Evolutionary conservation across 768 basidiomycete species (phyloP).

Genomic region (Steccherinum ochraceum): DNA sequence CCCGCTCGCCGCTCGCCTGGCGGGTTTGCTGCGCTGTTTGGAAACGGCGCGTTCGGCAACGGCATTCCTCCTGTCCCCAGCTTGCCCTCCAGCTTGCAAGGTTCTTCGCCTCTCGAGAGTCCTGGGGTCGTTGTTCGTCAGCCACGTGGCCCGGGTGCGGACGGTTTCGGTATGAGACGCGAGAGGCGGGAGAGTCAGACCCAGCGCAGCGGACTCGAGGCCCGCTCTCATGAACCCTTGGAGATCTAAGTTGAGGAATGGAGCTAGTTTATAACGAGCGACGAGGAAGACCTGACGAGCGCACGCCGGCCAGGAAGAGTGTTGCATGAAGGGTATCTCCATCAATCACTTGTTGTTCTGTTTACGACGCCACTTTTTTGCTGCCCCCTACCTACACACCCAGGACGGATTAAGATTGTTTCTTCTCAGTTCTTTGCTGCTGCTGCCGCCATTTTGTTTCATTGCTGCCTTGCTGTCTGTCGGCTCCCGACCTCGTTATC

Average conservation of each 20-base stretch:
- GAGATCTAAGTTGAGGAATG: conserved; percentile 57
- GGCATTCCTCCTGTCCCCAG: conserved; percentile 74
- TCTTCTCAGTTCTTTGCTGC: not conserved
- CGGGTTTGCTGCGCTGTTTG: conserved; percentile 67
- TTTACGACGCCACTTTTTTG: not conserved
- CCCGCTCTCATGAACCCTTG: conserved; percentile 80
- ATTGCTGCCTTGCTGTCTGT: not conserved
- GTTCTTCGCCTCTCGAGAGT: conserved; percentile 30
- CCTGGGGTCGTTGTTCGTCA: conserved; percentile 66
- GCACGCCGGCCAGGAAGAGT: not conserved
- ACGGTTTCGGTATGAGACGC: conserved; percentile 64
- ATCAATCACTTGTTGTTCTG: not conserved
- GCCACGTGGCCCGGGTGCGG: conserved; percentile 74
- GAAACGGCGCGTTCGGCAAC: conserved; percentile 34
- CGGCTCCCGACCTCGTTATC: too few relatives aligned
- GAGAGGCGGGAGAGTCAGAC: conserved; percentile 46
- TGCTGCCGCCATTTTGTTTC: not conserved
- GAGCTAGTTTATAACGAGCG: not conserved
- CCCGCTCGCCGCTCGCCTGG: conserved; percentile 72
- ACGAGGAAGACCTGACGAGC: not conserved
- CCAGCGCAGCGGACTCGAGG: conserved; percentile 66
- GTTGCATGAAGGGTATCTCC: not conserved
- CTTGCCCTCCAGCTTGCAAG: conserved; percentile 55
- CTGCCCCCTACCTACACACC: not conserved
- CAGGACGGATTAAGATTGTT: not conserved